phyloP scores from a whole-genome alignment of 2,329 filamentous ascomycete species.

The Xylaria hypoxylon region DNA sequence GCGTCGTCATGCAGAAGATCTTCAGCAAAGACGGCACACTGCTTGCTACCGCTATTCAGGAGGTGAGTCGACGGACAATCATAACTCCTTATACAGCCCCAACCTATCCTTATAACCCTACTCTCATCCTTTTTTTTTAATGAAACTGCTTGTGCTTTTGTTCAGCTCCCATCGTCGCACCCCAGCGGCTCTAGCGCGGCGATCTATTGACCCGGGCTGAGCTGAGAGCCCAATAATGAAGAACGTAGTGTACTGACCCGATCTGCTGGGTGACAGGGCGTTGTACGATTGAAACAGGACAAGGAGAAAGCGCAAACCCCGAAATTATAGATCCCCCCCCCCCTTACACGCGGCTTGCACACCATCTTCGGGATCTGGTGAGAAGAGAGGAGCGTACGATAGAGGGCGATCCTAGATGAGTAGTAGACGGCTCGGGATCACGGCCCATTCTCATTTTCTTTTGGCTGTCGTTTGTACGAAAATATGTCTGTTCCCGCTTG shows the following conservation, averaged over 20 bases:
- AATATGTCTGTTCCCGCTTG: not conserved
- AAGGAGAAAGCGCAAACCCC: constrained; percentile 34
- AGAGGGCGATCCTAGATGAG: not conserved
- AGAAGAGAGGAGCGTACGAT: not conserved
- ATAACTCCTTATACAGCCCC: not conserved
- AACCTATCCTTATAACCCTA: not conserved
- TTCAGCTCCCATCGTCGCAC: constrained; percentile 19
- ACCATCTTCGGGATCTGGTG: not conserved
- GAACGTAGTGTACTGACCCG: constrained; percentile 20
- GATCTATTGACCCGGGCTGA: constrained; percentile 4
- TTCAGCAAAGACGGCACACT: constrained; percentile 77
- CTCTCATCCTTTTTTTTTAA: constrained; percentile 10
- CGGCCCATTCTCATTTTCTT: constrained; percentile 16
- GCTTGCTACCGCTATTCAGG: constrained; percentile 83
- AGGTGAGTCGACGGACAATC: constrained; percentile 63
- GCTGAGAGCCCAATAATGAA: constrained; percentile 11
- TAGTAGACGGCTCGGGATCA: constrained; percentile 10
- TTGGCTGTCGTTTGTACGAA: constrained; percentile 11
- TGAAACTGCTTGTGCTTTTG: not conserved
- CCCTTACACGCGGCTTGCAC: constrained; percentile 3
- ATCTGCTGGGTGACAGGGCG: constrained; percentile 43
- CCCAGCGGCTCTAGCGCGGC: not conserved
- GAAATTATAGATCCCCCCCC: constrained; percentile 41
- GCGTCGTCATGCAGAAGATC: constrained; percentile 80
- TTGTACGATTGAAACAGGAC: constrained; percentile 48